These are phyloP conservation scores for Penicillium malachiteum DNA, from an alignment of 495 filamentous ascomycete genomes.

Conservation along the genomic window DNA sequence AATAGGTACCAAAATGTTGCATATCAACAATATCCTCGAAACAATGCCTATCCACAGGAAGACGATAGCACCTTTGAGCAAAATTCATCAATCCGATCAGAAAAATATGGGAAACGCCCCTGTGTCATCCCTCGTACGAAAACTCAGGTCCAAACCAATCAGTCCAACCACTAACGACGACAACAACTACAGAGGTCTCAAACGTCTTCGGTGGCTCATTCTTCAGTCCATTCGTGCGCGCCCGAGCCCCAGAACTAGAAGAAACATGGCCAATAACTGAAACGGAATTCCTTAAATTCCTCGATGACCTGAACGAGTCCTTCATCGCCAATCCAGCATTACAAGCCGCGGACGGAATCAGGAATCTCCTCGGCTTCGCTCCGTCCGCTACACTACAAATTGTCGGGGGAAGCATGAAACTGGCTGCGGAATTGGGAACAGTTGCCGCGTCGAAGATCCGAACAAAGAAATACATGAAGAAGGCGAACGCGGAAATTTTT, in stretches of 20 bases:
- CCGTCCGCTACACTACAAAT: conserved; percentile 18
- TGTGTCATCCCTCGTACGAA: conserved; percentile 14
- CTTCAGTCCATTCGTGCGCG: conserved; percentile 26
- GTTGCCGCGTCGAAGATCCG: conserved; percentile 16
- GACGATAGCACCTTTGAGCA: not conserved
- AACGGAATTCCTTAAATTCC: conserved; percentile 19
- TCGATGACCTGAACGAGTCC: conserved; percentile 26
- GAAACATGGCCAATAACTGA: conserved; percentile 3
- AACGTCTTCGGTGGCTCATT: conserved; percentile 16
- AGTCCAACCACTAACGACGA: not conserved
- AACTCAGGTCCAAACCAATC: not conserved
- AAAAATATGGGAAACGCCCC: not conserved
- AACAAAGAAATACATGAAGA: conserved; percentile 20
- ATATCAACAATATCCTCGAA: not conserved
- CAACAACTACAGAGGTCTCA: conserved; percentile 13
- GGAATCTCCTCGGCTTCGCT: conserved; percentile 13
- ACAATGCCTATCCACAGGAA: not conserved
- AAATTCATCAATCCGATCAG: not conserved
- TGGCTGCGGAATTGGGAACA: conserved; percentile 18
- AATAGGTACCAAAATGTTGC: not conserved
- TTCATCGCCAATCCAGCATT: conserved; percentile 26
- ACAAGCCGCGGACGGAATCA: conserved; percentile 9
- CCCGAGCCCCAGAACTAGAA: conserved; percentile 13
- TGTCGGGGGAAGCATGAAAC: conserved; percentile 10
- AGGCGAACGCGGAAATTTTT: conserved; percentile 22